Conservation (phyloP, 441 rosid genomes). For the Hura crepitans region DNA sequence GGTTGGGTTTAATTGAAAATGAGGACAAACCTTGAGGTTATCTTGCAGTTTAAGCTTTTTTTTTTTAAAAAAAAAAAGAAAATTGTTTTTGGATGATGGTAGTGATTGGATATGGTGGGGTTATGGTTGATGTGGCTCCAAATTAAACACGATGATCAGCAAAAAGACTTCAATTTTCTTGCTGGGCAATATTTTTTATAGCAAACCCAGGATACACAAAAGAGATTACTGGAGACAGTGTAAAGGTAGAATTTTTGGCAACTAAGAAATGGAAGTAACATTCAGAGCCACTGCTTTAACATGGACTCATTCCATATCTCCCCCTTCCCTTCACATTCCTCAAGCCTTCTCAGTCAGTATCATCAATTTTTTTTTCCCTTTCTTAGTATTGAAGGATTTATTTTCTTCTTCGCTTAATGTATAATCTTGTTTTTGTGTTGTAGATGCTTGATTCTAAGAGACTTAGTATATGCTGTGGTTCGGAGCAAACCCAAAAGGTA, state of each 20-base stretch:
- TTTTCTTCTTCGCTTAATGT: conserved; percentile 1
- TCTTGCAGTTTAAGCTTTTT: no score
- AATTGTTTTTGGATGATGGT: background rate
- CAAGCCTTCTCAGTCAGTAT: conserved; percentile 38
- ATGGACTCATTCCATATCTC: conserved; percentile 50
- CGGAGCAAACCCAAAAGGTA: conserved; percentile 57
- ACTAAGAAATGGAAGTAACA: conserved; percentile 40
- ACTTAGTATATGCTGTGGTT: conserved; percentile 40
- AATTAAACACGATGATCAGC: conserved; percentile 34
- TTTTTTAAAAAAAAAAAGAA: no score
- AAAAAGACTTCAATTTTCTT: background rate
- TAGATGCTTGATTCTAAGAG: conserved; percentile 39
- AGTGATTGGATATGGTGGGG: conserved; percentile 16
- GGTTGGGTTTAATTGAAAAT: no score
- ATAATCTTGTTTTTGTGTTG: conserved; percentile 15
- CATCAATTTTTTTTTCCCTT: background rate
- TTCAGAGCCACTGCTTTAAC: conserved; percentile 48
- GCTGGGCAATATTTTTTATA: background rate
- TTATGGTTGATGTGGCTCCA: conserved; percentile 38
- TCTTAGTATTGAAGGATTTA: background rate
- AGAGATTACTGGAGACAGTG: background rate
- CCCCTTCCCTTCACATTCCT: conserved; percentile 38
- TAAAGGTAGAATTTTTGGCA: background rate
- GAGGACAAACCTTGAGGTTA: no score
- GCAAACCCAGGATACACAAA: background rate